Base-by-base conservation (phyloP, 139 green algal species). In the Chara braunii region DNA sequence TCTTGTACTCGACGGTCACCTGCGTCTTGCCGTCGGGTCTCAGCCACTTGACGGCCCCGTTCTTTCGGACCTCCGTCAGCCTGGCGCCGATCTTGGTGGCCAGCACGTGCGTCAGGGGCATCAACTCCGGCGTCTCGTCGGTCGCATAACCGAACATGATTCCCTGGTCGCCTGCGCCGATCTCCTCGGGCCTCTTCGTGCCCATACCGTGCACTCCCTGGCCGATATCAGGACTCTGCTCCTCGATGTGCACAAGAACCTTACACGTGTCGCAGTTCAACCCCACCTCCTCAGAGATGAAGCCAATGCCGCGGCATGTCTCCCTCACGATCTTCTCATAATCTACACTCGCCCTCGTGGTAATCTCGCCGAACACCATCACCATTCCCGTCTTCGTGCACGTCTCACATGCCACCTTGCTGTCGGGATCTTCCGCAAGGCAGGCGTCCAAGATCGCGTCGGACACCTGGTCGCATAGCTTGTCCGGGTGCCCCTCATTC, bases 291-390 rank as follows among this genome's bases (percentile, higher is more conserved):
- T 87, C 83, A 6, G 81, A 88, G 56, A 67, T 94, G 82, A 97
- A 98, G 31, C 92, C 92, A 58, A 98, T 92, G 32, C 92, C 85
- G 45, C 77, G 67, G 56, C 64, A 74, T 37, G 82, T 86, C 37
- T 88, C 65, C 35, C 85, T 72, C 35, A 89, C 83, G 33, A 93
- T 75, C 26, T 83, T 81, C 85, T 98, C 92, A 77, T 98, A 98
- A 81, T 98, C 90, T 18, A 95, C 92, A 83, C 96, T 96, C 53
- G 92, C 91, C 68, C 86, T 89, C 72, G 90, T 97, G 57, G 92
- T 98, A 82, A 98, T 98, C 82, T 98, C 92, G 56, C 92, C 92
- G 64, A 98, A 98, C 12, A 98, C 87, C 92, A 97, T 96, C 71
- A 97, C 89, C 89, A 97, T 96, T 81, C 87, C 85, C 29, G 92